Conservation (phyloP, 1,139 yeast species). For the Yamadazyma pseudoaaseri region DNA sequence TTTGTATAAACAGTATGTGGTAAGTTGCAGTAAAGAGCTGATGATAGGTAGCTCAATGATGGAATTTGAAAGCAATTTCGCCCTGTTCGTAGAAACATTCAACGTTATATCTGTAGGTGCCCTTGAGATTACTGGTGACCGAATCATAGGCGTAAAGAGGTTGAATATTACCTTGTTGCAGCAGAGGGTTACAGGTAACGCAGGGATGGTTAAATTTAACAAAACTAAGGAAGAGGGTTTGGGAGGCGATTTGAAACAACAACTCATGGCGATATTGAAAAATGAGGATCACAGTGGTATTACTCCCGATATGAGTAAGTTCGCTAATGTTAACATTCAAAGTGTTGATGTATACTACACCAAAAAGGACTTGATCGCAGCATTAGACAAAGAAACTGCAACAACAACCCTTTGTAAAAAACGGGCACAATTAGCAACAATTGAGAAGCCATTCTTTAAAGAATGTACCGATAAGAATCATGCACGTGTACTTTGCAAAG, state of each 20-base stretch:
- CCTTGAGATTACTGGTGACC: conserved; percentile 13
- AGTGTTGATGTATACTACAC: conserved; percentile 5
- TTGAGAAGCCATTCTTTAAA: conserved; percentile 41
- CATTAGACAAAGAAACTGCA: conserved; percentile 20
- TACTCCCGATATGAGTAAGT: neutral
- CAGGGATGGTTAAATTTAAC: neutral
- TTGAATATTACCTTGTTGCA: conserved; percentile 8
- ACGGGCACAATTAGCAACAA: conserved; percentile 9
- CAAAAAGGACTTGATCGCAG: conserved; percentile 9
- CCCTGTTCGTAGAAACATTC: conserved; percentile 18
- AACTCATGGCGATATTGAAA: conserved; percentile 1
- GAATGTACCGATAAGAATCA: conserved; percentile 54
- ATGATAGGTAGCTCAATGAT: neutral
- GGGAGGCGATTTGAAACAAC: conserved; percentile 5
- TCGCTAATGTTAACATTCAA: neutral
- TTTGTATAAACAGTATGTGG: conserved; percentile 11
- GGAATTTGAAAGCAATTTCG: conserved; percentile 13
- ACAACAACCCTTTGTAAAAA: conserved; percentile 13
- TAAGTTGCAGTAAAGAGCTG: too few species aligned
- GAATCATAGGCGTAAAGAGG: conserved; percentile 7
- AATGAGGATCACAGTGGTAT: neutral
- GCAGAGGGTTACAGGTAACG: conserved; percentile 16
- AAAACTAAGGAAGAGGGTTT: neutral
- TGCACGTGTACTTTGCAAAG: conserved; percentile 30
- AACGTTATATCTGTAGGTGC: conserved; percentile 24